A percentile compares a stretch with the other conserved stretches of the same genome.
Conservation (phyloP, 768 basidiomycete species). For the Calocybe indica region DNA sequence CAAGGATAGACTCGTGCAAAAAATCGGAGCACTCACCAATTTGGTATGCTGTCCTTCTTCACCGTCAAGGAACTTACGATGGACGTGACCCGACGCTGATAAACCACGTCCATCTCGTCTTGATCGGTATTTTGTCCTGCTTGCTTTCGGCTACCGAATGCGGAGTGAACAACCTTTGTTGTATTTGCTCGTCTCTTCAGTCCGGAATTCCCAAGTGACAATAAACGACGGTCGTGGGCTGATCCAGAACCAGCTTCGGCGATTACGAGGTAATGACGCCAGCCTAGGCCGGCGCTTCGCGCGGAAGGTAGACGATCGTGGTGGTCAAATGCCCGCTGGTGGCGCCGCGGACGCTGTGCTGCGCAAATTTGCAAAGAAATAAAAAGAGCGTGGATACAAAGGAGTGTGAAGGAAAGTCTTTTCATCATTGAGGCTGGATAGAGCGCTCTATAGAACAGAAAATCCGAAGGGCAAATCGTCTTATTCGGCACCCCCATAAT, state of each 20-base stretch:
- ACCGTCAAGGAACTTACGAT: constrained; percentile 8
- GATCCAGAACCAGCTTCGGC: no score
- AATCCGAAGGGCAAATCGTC: no score
- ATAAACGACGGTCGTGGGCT: no score
- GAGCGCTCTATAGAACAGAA: no score
- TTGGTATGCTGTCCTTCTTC: constrained; percentile 8
- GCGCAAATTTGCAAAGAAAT: constrained; percentile 1
- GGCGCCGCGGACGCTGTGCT: constrained; percentile 5
- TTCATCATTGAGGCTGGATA: constrained; percentile 5
- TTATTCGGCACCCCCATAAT: no score
- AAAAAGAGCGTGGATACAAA: constrained; percentile 13
- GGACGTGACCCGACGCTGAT: constrained; percentile 10
- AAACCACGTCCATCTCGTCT: constrained; percentile 6
- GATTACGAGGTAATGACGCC: no score
- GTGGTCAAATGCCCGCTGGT: neutral
- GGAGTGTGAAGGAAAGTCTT: constrained; percentile 6
- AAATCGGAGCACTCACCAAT: constrained; percentile 5
- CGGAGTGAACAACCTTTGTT: neutral
- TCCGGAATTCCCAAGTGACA: no score
- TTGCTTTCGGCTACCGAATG: constrained; percentile 13
- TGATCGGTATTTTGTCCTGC: constrained; percentile 26
- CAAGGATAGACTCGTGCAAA: no score
- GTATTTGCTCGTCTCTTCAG: no score
- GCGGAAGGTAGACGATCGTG: neutral
- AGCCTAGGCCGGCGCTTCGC: no score